Evolutionary conservation across 2,329 filamentous ascomycete species (phyloP), one percentile per base, ranked within the genome.

Genomic region (Tolypocladium sp.): DNA sequence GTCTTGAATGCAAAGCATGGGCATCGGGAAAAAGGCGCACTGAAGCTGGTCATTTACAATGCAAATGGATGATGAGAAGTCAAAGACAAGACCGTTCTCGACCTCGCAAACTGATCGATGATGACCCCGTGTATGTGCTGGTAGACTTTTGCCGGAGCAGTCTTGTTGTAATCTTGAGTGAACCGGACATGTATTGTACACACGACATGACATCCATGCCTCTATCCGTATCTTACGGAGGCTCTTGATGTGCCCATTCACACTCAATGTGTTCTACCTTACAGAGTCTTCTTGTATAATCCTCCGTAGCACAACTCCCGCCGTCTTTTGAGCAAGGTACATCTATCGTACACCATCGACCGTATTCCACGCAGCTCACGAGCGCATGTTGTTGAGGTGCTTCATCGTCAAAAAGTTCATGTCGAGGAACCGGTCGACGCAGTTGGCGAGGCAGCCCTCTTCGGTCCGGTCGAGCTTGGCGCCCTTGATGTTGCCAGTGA

Each of bases 371-470:
- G 46, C 46, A 52, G n/a, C 35, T 55, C 42, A 68, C 33, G 65
- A 68, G 17, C 81, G 77, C 77, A 83, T 76, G 63, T 70, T 82
- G 72, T 94, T 87, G 69, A 97, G 77, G 72, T 97, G 89, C 79
- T 87, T 88, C 74, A 97, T 79, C n/a, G 96, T 89, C 57, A 91
- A 79, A 64, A 90, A 76, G 76, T 93, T 94, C 63, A 92, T 84
- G 74, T 99, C 94, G 77, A 97, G 82, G 76, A 95, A 97, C 59
- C 94, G 83, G 69, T 96, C 90, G 59, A 97, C 92, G 70, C 94
- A 99, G 79, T 96, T 97, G 73, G 87, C 81, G 72, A 96, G 83
- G 74, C 94, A 99, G 10, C 80, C 77, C 77, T 94, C 88, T 78
- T 99, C 94, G 62, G 76, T 79, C 68, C 82, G 83, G 65, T 95